Evolutionary conservation across 1,139 yeast genomes (phyloP), one percentile per base, ranked within the genome.

Genomic region (Protomyces macrosporus): DNA sequence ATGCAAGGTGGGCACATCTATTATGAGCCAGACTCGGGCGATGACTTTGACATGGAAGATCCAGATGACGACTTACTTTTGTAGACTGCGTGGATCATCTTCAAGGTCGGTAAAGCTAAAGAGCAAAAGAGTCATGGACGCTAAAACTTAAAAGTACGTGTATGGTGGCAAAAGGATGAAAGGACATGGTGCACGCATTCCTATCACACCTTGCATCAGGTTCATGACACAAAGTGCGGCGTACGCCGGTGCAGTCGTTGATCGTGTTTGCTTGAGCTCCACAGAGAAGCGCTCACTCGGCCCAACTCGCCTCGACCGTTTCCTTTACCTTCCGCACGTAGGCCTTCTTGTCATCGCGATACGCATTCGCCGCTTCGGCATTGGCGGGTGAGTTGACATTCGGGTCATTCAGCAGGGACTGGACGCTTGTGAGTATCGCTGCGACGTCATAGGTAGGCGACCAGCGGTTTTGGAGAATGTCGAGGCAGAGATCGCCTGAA

Each of bases 401-500:
- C 9, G 99, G 99, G 74, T 93, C 99, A 74, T 93, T 93, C 69
- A 93, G 79, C 67, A 93, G 81, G 67, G 95, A 72, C 66, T 77
- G 80, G 65, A 87, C 82, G 48, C 97, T 88, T 0, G 98, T 93
- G 70, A 93, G 79, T 64, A 93, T 93, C 36, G 97, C 90, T n/a
- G 97, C 91, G 51, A 93, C 99, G 73, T 95, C 98, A 73, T 93
- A 95, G 0, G 98, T 95, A 14, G 99, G 99, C 32, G 96, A 88
- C 99, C 99, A 93, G 73, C 98, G 81, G 77, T 93, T 95, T 73
- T 93, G 98, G 69, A 93, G 79, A 69, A 93, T 93, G 76, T 95
- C 99, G 69, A 93, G 82, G 77, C 99, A 93, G 68, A 93, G 83
- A 72, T 93, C 98, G 40, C 99, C 98, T 55, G 86, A 83, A 32